Evolutionary conservation across 179 eudicot genomes (phyloP).

Genomic region (Spergularia azorica): DNA sequence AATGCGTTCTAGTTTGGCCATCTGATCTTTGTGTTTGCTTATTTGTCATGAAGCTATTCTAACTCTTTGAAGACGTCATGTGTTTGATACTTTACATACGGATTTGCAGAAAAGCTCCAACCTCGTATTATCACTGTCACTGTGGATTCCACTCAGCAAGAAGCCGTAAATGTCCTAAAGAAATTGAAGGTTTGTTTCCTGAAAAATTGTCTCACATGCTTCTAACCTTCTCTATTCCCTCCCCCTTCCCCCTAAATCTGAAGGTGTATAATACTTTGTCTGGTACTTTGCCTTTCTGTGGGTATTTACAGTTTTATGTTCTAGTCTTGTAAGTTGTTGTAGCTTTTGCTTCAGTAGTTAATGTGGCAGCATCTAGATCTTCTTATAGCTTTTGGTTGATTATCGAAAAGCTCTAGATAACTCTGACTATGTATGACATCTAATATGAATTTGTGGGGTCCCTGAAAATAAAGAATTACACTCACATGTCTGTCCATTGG

Average conservation of each 20-base stretch:
- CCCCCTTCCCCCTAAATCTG: too few relatives aligned
- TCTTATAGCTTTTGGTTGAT: neutral
- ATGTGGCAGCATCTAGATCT: neutral
- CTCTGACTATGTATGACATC: neutral
- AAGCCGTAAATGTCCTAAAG: conserved; percentile 65
- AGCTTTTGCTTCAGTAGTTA: neutral
- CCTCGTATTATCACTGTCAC: conserved; percentile 48
- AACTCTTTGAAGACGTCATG: neutral
- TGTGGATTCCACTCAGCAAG: conserved; percentile 73
- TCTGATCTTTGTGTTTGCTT: neutral
- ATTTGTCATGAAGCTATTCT: neutral
- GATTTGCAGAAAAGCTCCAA: conserved; percentile 38
- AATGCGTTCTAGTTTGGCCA: neutral
- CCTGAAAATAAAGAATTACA: neutral
- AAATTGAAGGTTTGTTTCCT: conserved; percentile 75
- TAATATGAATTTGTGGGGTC: conserved; percentile 7
- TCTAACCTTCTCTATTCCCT: too few relatives aligned
- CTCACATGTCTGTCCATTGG: too few relatives aligned
- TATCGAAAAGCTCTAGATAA: neutral
- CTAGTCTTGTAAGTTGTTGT: neutral
- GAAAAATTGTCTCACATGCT: conserved; percentile 12
- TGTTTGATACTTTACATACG: neutral
- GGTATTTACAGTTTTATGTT: neutral
- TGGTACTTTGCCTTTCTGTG: neutral
- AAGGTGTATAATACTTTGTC: too few relatives aligned